These are phyloP conservation scores for Phialophora verrucosa DNA, from an alignment of 2,329 filamentous ascomycete species.

Conservation along the genomic window DNA sequence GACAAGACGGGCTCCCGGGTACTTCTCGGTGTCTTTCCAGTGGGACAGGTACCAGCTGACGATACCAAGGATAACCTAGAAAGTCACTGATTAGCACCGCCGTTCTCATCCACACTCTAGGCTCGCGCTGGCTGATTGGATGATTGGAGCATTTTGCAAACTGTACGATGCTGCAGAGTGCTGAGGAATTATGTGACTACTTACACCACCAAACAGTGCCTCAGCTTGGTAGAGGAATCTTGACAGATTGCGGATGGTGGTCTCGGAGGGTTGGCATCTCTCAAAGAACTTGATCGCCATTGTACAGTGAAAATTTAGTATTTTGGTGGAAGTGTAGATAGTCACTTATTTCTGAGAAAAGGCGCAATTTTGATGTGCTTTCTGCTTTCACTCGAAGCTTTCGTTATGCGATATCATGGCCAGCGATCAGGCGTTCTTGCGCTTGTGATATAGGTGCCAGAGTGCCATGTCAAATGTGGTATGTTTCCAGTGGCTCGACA, in stretches of 20 bases:
- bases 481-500: not conserved
- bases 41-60: constrained; percentile 23
- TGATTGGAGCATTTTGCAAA: too few relatives aligned
- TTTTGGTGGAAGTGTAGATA: not conserved
- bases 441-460: not conserved
- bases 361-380: not conserved
- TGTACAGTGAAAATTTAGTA: not conserved
- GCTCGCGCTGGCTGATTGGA: too few relatives aligned
- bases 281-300: not conserved
- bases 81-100: not conserved
- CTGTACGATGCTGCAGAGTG: too few relatives aligned
- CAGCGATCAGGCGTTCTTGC: too few relatives aligned
- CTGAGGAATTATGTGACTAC: too few relatives aligned
- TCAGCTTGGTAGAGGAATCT: not conserved
- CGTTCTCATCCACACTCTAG: not conserved
- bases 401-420: not conserved
- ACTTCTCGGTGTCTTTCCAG: constrained; percentile 20
- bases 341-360: not conserved
- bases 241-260: not conserved
- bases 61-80: not conserved
- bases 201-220: not conserved
- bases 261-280: not conserved
- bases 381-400: not conserved
- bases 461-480: not conserved
- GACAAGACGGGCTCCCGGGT: constrained; percentile 24